A percentile compares a stretch with the other conserved stretches of the same genome.
Conservation (phyloP, 306 rosid genomes). For the Acacia melanoxylon region DNA sequence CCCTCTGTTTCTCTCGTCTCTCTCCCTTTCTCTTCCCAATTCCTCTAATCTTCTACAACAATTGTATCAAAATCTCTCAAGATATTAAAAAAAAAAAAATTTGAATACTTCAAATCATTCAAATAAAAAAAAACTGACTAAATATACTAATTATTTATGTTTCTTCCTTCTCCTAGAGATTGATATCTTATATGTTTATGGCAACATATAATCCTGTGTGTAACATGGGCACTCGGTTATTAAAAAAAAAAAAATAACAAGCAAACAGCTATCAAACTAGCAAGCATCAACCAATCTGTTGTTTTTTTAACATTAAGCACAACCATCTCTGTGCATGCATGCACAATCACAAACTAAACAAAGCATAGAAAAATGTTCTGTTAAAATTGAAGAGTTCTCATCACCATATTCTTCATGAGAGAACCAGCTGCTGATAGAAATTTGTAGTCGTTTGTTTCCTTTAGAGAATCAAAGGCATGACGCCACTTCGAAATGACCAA, state of each 20-base stretch:
- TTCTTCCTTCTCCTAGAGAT: no score
- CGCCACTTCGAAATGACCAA: slow-evolving; percentile 88
- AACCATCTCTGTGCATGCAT: not conserved
- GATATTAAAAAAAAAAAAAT: no score
- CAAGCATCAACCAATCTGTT: not conserved
- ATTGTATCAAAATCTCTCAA: no score
- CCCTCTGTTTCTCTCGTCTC: no score
- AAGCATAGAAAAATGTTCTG: slow-evolving; percentile 1
- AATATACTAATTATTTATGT: no score
- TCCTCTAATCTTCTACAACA: no score
- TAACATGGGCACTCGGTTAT: not conserved
- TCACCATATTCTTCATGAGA: slow-evolving; percentile 88
- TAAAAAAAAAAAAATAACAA: not conserved
- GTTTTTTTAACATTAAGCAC: not conserved
- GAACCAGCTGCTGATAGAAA: slow-evolving; percentile 92
- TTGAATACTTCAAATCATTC: no score
- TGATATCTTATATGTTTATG: not conserved
- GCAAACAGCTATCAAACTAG: not conserved
- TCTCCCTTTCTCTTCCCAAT: no score
- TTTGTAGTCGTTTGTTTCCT: slow-evolving; percentile 78
- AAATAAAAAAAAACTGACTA: no score
- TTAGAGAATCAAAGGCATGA: slow-evolving; percentile 72
- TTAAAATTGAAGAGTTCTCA: slow-evolving; percentile 26
- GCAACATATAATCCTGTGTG: not conserved
- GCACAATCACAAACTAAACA: not conserved